These are phyloP conservation scores for Phlegmacium glaucopus DNA, from an alignment of 768 basidiomycete genomes.

Conservation along the genomic window DNA sequence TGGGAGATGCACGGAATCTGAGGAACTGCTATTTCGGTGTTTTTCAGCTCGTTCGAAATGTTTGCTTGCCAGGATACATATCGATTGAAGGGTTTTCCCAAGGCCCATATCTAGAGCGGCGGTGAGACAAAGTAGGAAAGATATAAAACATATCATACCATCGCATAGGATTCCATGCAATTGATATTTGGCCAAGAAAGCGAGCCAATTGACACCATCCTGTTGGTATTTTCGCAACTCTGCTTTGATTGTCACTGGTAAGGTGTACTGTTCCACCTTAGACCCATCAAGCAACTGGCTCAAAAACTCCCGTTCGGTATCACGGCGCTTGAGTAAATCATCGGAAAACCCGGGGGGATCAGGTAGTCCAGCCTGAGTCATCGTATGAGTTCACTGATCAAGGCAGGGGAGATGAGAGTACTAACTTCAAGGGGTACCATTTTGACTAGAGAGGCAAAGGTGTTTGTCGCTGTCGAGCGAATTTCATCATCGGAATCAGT, in stretches of 20 bases:
- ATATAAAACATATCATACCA: conserved; percentile 47
- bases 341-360: conserved; percentile 91
- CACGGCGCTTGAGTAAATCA: conserved; percentile 81
- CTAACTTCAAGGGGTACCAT: conserved; percentile 96
- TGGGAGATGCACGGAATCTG: conserved; percentile 82
- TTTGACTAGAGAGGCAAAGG: conserved; percentile 95
- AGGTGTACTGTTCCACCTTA: conserved; percentile 86
- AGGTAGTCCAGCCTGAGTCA: conserved; percentile 82
- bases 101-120: conserved; percentile 86
- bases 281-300: conserved; percentile 91
- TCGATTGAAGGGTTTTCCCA: conserved; percentile 96
- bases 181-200: conserved; percentile 97
- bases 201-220: conserved; percentile 98
- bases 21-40: conserved; percentile 59
- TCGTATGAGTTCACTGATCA: neutral
- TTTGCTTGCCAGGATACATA: conserved; percentile 94
- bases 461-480: conserved; percentile 92
- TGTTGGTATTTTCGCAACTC: conserved; percentile 97
- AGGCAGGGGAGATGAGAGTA: neutral
- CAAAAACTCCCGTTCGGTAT: conserved; percentile 87
- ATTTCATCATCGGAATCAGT: conserved; percentile 92
- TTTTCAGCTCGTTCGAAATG: conserved; percentile 81
- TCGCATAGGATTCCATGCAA: conserved; percentile 97
- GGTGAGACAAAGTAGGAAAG: neutral
- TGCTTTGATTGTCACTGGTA: conserved; percentile 88